Conservation (phyloP, 306 rosid species). For the Cotoneaster glaucophyllus region DNA sequence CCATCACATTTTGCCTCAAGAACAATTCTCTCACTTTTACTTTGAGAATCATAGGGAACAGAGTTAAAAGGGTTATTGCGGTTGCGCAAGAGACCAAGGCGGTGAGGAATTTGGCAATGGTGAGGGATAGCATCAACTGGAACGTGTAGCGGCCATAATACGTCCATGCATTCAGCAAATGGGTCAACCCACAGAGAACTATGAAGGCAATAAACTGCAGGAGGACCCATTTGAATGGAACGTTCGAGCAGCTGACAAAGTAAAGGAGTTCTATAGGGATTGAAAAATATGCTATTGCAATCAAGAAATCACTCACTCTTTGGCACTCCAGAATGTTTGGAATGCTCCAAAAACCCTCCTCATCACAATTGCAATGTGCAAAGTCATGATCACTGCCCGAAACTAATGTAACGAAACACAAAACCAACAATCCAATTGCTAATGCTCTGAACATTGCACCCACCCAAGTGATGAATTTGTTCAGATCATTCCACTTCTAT, state of each 20-base stretch:
- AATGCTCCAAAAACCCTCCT: slow-evolving; percentile 44
- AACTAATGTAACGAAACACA: slow-evolving; percentile 17
- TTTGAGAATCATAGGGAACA: slow-evolving; percentile 67
- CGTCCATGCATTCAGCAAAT: slow-evolving; percentile 34
- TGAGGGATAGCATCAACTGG: slow-evolving; percentile 50
- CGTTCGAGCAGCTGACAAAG: slow-evolving; percentile 33
- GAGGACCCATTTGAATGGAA: slow-evolving; percentile 42
- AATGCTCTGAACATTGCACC: slow-evolving; percentile 35
- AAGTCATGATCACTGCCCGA: slow-evolving; percentile 33
- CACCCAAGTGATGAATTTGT: not conserved
- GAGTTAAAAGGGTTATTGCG: slow-evolving; percentile 62
- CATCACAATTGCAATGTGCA: slow-evolving; percentile 46
- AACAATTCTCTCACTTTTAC: slow-evolving; percentile 69
- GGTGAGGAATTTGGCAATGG: slow-evolving; percentile 70
- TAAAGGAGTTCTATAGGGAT: slow-evolving; percentile 39
- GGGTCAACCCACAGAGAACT: slow-evolving; percentile 43
- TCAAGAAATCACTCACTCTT: slow-evolving; percentile 32
- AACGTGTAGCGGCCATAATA: slow-evolving; percentile 60
- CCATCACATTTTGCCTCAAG: slow-evolving; percentile 66
- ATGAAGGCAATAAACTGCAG: slow-evolving; percentile 36
- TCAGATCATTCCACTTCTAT: not conserved
- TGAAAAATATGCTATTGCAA: slow-evolving; percentile 40
- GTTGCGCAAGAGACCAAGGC: slow-evolving; percentile 84
- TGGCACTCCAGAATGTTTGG: slow-evolving; percentile 31
- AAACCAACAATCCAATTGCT: slow-evolving; percentile 18